These are phyloP conservation scores for Rehmannia glutinosa DNA, from an alignment of 257 asterid species.

Conservation along the genomic window DNA sequence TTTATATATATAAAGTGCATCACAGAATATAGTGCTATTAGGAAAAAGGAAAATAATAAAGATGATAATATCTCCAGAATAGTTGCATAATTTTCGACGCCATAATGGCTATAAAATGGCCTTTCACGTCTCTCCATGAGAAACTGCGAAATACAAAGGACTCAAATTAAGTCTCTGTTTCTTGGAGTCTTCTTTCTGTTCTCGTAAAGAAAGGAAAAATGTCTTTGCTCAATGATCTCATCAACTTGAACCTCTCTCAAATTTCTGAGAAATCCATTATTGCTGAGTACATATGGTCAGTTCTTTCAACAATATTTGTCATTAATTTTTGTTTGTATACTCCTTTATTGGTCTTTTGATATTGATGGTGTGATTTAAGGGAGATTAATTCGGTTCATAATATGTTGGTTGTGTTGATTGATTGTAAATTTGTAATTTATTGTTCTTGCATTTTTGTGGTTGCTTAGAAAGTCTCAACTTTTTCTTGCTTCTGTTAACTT, in stretches of 20 bases:
- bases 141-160: not conserved
- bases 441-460: too few relatives aligned
- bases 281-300: conserved; percentile 61
- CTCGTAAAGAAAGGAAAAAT: not conserved
- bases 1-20: too few relatives aligned
- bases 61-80: too few relatives aligned
- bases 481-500: too few relatives aligned
- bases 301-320: not conserved
- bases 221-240: conserved; percentile 49
- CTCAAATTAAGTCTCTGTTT: not conserved
- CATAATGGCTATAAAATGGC: conserved; percentile 11
- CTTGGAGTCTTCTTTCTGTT: not conserved
- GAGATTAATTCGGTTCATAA: too few relatives aligned
- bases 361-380: too few relatives aligned
- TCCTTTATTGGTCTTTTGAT: not conserved
- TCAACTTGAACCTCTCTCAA: conserved; percentile 48
- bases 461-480: too few relatives aligned
- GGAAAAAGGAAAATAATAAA: too few relatives aligned
- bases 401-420: too few relatives aligned
- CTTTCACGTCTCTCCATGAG: not conserved
- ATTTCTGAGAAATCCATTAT: conserved; percentile 34
- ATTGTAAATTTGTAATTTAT: too few relatives aligned
- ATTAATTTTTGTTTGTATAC: too few relatives aligned
- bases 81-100: not conserved
- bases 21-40: too few relatives aligned